These are phyloP conservation scores for cucumber (Cucumis sativus) DNA, from an alignment of 306 rosid genomes.

Conservation along the genomic window Cucumber_9930_V3 NC_026659.2:6226001-6226500, in stretches of 20 bases:
- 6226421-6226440: neutral
- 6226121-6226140: too few species aligned
- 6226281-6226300: neutral
- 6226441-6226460: neutral
- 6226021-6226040: too few species aligned
- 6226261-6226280: neutral
- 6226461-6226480: neutral
- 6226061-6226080: too few species aligned
- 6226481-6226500: neutral
- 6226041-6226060: too few species aligned
- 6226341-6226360: neutral
- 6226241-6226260: neutral
- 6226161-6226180: too few species aligned
- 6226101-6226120: too few species aligned
- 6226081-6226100: too few species aligned
- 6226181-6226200: neutral
- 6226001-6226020: too few species aligned
- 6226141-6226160: too few species aligned
- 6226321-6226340: neutral
- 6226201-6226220: neutral
- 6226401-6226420: neutral
- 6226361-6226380: neutral
- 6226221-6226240: neutral
- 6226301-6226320: neutral
- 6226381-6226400: neutral